Evolutionary conservation across 441 rosid genomes (phyloP).

Genomic region (Dalechampia spathulata): DNA sequence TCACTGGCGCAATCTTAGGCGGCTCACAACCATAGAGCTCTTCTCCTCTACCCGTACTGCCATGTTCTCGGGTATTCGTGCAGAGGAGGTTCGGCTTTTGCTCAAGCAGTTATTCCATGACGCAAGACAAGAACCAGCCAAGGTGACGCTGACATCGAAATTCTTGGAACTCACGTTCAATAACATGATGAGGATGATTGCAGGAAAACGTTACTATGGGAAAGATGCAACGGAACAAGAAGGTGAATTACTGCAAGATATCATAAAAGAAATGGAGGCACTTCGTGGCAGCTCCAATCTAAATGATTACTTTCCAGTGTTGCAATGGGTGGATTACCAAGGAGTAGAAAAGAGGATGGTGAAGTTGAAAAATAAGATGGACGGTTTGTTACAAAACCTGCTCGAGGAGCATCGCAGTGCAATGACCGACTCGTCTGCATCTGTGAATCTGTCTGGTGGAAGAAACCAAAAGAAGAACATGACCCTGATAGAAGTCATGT

Average conservation of each 20-base stretch:
- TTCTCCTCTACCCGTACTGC: slow-evolving; percentile 15
- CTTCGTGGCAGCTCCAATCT: slow-evolving; percentile 8
- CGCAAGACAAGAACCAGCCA: neutral
- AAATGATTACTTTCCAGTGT: slow-evolving; percentile 22
- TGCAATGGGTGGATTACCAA: slow-evolving; percentile 23
- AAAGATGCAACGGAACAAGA: slow-evolving; percentile 15
- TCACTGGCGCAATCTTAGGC: slow-evolving; percentile 27
- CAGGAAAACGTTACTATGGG: slow-evolving; percentile 22
- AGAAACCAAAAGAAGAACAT: too few species aligned
- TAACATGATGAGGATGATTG: slow-evolving; percentile 21
- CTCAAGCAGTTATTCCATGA: slow-evolving; percentile 1
- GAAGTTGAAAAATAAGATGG: slow-evolving; percentile 14
- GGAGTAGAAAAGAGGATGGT: slow-evolving; percentile 23
- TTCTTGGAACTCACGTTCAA: slow-evolving; percentile 14
- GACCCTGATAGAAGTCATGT: slow-evolving; percentile 20
- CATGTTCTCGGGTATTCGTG: slow-evolving; percentile 5
- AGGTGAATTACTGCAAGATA: slow-evolving; percentile 13
- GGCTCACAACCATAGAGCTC: slow-evolving; percentile 14
- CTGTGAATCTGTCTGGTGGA: too few species aligned
- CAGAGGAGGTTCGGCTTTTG: slow-evolving; percentile 11
- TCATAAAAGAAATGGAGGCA: slow-evolving; percentile 14
- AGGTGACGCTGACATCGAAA: slow-evolving; percentile 8
- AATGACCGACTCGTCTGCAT: neutral
- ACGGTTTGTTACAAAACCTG: slow-evolving; percentile 19
- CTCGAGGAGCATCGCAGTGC: slow-evolving; percentile 16